These are phyloP conservation scores for Dovyalis caffra DNA, from an alignment of 345 rosid species.

Conservation along the genomic window DNA sequence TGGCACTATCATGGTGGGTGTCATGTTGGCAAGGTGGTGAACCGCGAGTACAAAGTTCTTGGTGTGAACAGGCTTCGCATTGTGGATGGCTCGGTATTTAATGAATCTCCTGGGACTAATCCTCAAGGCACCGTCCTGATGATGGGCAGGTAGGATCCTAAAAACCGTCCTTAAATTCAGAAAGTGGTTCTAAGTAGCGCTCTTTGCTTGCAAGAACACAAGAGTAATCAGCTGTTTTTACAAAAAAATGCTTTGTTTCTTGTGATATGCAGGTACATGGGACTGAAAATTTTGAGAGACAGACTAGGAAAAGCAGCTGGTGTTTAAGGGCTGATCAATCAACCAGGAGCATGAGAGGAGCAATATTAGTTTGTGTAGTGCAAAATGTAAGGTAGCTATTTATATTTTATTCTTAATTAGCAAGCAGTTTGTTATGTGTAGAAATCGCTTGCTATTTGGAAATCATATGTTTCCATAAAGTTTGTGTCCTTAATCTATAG, in stretches of 20 bases:
- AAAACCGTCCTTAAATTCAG: neutral
- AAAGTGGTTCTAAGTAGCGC: neutral
- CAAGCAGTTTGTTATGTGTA: neutral
- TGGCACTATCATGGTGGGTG: conserved; percentile 99
- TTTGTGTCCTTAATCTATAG: neutral
- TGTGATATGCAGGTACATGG: conserved; percentile 72
- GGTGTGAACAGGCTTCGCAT: conserved; percentile 70
- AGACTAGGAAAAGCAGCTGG: conserved; percentile 63
- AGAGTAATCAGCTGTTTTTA: neutral
- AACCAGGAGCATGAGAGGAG: conserved; percentile 1
- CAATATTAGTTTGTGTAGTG: neutral
- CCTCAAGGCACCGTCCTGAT: conserved; percentile 96
- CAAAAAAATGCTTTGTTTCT: neutral
- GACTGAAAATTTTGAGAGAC: conserved; percentile 71
- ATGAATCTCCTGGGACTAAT: conserved; percentile 91
- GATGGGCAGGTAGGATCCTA: conserved; percentile 83
- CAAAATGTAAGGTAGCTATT: conserved; percentile 9
- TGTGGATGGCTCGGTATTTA: conserved; percentile 77
- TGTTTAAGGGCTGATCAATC: conserved; percentile 28
- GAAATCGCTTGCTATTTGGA: neutral
- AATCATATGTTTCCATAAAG: neutral
- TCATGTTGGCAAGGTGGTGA: conserved; percentile 79
- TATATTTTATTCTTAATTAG: conserved; percentile 9
- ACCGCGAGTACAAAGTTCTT: conserved; percentile 48
- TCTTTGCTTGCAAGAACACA: neutral